Base-by-base conservation (phyloP, 2,329 filamentous ascomycete genomes). In the Lasiodiplodia sp. region DNA sequence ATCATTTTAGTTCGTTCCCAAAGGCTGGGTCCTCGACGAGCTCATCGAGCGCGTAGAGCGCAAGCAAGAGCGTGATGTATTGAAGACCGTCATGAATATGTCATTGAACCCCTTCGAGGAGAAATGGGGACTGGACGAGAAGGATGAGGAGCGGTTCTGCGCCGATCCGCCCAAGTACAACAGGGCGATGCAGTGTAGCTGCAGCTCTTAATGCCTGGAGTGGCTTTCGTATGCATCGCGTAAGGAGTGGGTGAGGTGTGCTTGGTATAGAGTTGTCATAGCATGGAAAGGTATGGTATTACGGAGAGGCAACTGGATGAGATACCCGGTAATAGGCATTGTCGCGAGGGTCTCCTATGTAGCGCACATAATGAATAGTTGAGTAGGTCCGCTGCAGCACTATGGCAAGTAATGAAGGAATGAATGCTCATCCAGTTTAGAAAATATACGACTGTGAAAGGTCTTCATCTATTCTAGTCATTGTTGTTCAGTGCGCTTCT, bases 1-100 rank as follows among this genome's bases (percentile, higher is more conserved):
- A 4, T 12, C 12, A 21, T 4, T 12, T 11, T 67, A 87, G 82
- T 99, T 99, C 75, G 85, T 97, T 0, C 93, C 96, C 0, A 88
- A 94, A 57, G 90, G 92, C 21, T 99, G 95, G 94, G 88, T 99
- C 64, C 84, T 99, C 23, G 95, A 98, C 77, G 96, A 99, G 79
- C 79, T 99, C 16, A 98, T 99, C 72, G 88, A 91, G 56, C 87
- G 93, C 11, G 94, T 98, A 0, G 93, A 98, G 79, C 92, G 92
- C 77, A 89, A 90, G 64, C 88, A 89, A 2, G 94, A 99, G 75
- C 86, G 92, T 67, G 89, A 93, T 67, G 89, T 98, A 44, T 79
- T 99, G 55, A 84, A 87, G 14, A 86, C 90, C 37, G 85, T 96
- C 28, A 93, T 97, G 90, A 88, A 93, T 55, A 91, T 98, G 89